A percentile compares a stretch with the other conserved stretches of the same genome.
These are phyloP conservation scores for Sclerotinia sclerotiorum DNA, from an alignment of 2,329 filamentous ascomycete species.

Conservation along the genomic window DNA sequence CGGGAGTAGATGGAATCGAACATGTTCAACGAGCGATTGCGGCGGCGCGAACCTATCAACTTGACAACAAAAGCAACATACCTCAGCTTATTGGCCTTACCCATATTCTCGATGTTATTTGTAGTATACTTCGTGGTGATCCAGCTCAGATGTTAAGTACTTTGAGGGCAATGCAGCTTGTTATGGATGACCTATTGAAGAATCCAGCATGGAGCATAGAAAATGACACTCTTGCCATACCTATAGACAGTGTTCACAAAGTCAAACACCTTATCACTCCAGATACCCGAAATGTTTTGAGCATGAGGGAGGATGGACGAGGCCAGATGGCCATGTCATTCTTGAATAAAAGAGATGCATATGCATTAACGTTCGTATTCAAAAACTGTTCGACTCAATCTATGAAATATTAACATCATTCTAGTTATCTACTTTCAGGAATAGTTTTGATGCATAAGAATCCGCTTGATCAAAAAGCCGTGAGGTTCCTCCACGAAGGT, in stretches of 20 bases:
- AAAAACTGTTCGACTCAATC: not conserved
- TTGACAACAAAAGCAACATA: conserved; percentile 61
- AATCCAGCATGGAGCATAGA: conserved; percentile 39
- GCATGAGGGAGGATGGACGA: conserved; percentile 46
- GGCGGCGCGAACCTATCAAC: conserved; percentile 69
- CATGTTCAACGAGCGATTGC: conserved; percentile 72
- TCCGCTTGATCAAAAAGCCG: conserved; percentile 56
- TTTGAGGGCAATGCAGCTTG: conserved; percentile 59
- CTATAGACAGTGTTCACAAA: conserved; percentile 53
- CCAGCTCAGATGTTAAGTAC: conserved; percentile 59
- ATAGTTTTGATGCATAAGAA: conserved; percentile 48
- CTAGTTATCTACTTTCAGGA: conserved; percentile 37
- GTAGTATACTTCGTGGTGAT: conserved; percentile 60
- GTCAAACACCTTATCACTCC: conserved; percentile 53
- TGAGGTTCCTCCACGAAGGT: conserved; percentile 58
- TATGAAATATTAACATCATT: not conserved
- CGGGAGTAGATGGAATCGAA: conserved; percentile 64
- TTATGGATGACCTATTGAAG: conserved; percentile 56
- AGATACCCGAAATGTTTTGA: conserved; percentile 58
- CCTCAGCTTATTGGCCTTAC: conserved; percentile 66
- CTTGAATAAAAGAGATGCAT: conserved; percentile 59
- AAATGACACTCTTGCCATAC: conserved; percentile 52
- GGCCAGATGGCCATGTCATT: conserved; percentile 62
- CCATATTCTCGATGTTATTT: conserved; percentile 68
- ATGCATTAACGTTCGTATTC: conserved; percentile 36